Percentiles rank a stretch among this genome's conserved stretches.
Evolutionary conservation across 441 rosid species (phyloP).

Genomic region (Corymbia citriodora): DNA sequence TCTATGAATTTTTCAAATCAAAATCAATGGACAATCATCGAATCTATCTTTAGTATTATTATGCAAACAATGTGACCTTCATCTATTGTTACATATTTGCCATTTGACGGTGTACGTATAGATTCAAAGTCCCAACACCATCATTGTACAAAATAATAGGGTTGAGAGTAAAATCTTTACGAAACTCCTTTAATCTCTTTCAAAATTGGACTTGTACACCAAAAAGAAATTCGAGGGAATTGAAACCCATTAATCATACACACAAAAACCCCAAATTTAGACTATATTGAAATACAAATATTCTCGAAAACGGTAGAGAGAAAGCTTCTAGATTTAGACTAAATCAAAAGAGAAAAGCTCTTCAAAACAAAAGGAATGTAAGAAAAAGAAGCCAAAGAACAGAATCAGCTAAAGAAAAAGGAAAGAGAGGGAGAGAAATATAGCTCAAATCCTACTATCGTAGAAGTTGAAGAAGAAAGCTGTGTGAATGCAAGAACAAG

Average conservation of each 20-base stretch:
- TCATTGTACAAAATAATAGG: rapidly evolving
- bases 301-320: rapidly evolving
- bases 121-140: neutral
- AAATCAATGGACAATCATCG: neutral
- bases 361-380: neutral
- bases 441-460: no score
- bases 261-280: neutral
- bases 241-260: neutral
- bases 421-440: neutral
- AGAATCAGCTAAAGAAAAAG: no score
- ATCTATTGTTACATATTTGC: neutral
- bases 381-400: no score
- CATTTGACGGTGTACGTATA: no score
- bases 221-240: neutral
- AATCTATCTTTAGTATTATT: neutral
- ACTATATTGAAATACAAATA: neutral
- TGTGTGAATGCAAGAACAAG: no score
- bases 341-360: neutral
- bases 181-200: neutral
- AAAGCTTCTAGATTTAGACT: no score
- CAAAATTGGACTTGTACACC: no score
- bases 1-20: no score
- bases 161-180: no score
- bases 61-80: neutral
- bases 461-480: no score